phyloP scores from a whole-genome alignment of 441 rosid genomes.

The Omphalea diandra region DNA sequence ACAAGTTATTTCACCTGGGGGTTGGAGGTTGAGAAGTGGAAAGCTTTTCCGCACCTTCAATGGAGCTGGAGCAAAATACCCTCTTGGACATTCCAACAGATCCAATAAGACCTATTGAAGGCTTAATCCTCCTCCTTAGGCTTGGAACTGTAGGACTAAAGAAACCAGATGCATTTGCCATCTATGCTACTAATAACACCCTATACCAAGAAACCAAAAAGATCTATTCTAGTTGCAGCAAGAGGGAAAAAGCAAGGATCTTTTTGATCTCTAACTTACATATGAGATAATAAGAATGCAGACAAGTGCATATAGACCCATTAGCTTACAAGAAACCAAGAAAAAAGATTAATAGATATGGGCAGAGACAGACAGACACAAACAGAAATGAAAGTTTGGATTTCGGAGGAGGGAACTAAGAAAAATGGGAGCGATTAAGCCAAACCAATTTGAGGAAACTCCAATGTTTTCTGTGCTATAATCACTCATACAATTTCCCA shows the following conservation, averaged over 20 bases:
- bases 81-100: constrained; percentile 53
- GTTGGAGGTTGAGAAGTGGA: constrained; percentile 57
- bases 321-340: background rate
- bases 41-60: constrained; percentile 45
- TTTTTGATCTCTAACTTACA: constrained; percentile 23
- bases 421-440: constrained; percentile 39
- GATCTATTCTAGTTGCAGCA: background rate
- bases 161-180: constrained; percentile 84
- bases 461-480: constrained; percentile 46
- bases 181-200: constrained; percentile 19
- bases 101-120: constrained; percentile 51
- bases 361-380: background rate
- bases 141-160: constrained; percentile 60
- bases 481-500: too few relatives aligned
- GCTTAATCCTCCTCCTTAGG: constrained; percentile 39
- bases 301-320: constrained; percentile 15
- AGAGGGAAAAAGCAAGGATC: constrained; percentile 31
- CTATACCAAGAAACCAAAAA: constrained; percentile 14
- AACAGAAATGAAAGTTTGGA: constrained; percentile 6
- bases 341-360: background rate
- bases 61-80: constrained; percentile 54
- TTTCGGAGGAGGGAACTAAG: constrained; percentile 42
- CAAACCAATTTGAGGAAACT: constrained; percentile 45
- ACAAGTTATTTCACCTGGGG: too few relatives aligned
- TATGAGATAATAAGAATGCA: constrained; percentile 8